These are phyloP conservation scores for Cajanus cajan DNA, from an alignment of 306 rosid species.

Conservation along the genomic window DNA sequence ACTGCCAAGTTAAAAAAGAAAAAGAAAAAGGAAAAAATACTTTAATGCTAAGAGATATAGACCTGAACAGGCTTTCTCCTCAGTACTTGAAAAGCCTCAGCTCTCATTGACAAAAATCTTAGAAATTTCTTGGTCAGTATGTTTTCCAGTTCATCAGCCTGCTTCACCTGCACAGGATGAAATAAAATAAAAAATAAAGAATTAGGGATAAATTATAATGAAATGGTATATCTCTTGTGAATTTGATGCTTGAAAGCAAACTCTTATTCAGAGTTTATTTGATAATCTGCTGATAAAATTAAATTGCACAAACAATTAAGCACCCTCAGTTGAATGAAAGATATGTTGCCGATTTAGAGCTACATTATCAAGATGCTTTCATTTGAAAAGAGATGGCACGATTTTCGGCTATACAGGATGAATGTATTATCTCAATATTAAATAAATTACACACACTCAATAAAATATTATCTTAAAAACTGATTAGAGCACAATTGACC, in stretches of 20 bases:
- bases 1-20: neutral
- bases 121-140: slow-evolving; percentile 93
- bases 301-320: slow-evolving; percentile 7
- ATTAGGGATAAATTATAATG: slow-evolving; percentile 1
- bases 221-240: neutral
- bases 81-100: slow-evolving; percentile 95
- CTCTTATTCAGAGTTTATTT: slow-evolving; percentile 1
- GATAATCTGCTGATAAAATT: neutral
- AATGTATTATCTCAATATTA: neutral
- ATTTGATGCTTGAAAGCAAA: slow-evolving; percentile 1
- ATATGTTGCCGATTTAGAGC: neutral
- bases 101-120: slow-evolving; percentile 96
- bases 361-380: slow-evolving; percentile 5
- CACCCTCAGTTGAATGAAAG: slow-evolving; percentile 9
- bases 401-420: slow-evolving; percentile 7
- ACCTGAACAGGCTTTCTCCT: slow-evolving; percentile 98
- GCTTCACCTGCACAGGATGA: slow-evolving; percentile 73
- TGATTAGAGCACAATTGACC: neutral
- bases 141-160: slow-evolving; percentile 97
- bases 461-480: neutral
- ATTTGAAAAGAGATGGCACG: neutral
- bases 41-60: slow-evolving; percentile 17
- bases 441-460: neutral
- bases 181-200: neutral
- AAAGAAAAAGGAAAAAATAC: neutral